phyloP scores from a whole-genome alignment of 129 eudicot genomes.

The Logfia minima region DNA sequence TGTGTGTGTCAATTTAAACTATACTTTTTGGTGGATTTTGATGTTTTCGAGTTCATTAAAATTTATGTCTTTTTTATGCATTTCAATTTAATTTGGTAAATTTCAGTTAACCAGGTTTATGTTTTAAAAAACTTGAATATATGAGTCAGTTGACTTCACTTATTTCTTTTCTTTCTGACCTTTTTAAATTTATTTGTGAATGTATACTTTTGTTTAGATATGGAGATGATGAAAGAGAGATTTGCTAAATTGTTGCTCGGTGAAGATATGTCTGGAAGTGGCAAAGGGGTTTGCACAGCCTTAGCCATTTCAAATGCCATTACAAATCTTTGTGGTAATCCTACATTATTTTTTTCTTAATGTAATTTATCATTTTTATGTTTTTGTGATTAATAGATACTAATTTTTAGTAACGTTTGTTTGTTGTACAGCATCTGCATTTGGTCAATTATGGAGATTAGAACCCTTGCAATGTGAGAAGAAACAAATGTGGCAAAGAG shows the following conservation, averaged over 20 bases:
- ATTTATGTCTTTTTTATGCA: too few species aligned
- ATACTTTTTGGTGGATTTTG: too few species aligned
- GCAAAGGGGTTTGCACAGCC: slow-evolving; percentile 89
- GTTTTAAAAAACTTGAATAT: not conserved
- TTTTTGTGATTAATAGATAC: slow-evolving; percentile 1
- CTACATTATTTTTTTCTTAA: not conserved
- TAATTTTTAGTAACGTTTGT: not conserved
- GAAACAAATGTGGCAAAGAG: slow-evolving; percentile 90
- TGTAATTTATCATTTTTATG: not conserved
- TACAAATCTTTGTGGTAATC: slow-evolving; percentile 81
- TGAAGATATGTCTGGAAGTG: slow-evolving; percentile 97
- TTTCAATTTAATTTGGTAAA: too few species aligned
- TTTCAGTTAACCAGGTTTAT: not conserved
- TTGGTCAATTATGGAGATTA: slow-evolving; percentile 92
- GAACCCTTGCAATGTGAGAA: slow-evolving; percentile 77
- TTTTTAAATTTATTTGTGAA: not conserved
- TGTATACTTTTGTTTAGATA: slow-evolving; percentile 38
- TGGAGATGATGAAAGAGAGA: slow-evolving; percentile 89
- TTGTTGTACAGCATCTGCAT: slow-evolving; percentile 60
- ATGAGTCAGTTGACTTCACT: not conserved
- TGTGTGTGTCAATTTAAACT: slow-evolving; percentile 2
- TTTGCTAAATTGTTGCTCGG: slow-evolving; percentile 84
- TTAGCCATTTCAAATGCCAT: slow-evolving; percentile 88
- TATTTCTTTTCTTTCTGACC: not conserved
- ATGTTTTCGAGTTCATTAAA: not conserved